Evolutionary conservation across 2,329 filamentous ascomycete genomes (phyloP), one percentile per base, ranked within the genome.

Genomic region (Cladophialophora yegresii): DNA sequence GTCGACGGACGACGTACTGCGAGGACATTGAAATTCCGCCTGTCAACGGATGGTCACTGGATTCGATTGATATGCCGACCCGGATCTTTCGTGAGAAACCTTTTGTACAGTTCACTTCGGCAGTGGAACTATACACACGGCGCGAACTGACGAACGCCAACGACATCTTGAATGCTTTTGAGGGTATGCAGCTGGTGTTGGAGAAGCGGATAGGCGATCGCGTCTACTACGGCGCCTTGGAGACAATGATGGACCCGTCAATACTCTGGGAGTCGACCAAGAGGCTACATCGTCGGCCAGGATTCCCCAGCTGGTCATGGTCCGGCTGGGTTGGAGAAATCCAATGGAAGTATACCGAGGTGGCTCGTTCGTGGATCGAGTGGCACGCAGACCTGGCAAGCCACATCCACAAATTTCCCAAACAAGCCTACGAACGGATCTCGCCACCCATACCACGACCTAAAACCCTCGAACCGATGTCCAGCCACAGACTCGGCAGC

Each of bases 61-160:
- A 71, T 51, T 69, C 68, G 45, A 70, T 71, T 33, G 70, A 71
- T 60, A 71, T 71, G 70, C 70, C 70, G 4, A 71, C 70, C 9
- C 53, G 70, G 43, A 71, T 71, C 16, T 71, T 71, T 47, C 62
- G 67, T 20, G 69, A 70, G 43, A 69, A 68, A 33, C 70, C 69
- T 2, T 71, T 71, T 57, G 66, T 70, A 13, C 70, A 71, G 59
- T 71, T 69, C 61, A 70, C 67, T 9, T 71, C 70, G 6, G 70
- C 70, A 1, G 69, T 71, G 23, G 70, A 71, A 53, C 54, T 71
- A n/a, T 71, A 71, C 47, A 71, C 70, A 9, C 67, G 69, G n/a
- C 61, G 70, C 28, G 70, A 71, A 40, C 53, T 71, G 49, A 71
- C 70, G 5, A 70, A 71, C 36, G 64, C 67, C 16, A 54, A 49